A percentile compares a stretch with the other conserved stretches of the same genome.
Conservation (phyloP, 176 grass and related monocot species). For the Hyparrhenia diplandra region DNA sequence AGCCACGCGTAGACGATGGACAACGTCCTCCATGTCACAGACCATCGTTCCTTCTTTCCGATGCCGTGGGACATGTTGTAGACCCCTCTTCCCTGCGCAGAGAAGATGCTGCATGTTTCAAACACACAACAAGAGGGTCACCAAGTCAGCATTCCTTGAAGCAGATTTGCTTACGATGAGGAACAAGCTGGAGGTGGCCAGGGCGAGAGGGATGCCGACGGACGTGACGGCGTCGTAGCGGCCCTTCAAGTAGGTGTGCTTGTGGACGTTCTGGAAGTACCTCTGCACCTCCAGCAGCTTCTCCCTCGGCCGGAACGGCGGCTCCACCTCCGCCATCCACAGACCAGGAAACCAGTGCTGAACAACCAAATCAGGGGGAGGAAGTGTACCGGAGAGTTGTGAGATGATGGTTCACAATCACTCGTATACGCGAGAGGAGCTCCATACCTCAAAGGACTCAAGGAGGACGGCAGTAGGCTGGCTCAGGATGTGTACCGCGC, state of each 20-base stretch:
- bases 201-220: conserved; percentile 38
- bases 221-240: conserved; percentile 35
- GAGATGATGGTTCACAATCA: background rate
- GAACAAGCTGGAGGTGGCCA: conserved; percentile 10
- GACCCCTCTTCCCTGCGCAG: conserved; percentile 25
- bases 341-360: background rate
- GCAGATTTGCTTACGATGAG: conserved; percentile 28
- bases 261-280: conserved; percentile 35
- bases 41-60: conserved; percentile 35
- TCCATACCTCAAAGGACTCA: background rate
- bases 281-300: conserved; percentile 31
- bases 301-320: conserved; percentile 33
- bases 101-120: background rate
- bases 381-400: background rate
- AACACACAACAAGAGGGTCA: no score
- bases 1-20: background rate
- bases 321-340: conserved; percentile 29
- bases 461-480: background rate
- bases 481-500: no score
- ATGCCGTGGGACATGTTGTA: conserved; percentile 39
- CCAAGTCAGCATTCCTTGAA: background rate
- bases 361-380: background rate
- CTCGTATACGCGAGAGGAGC: background rate
- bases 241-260: conserved; percentile 38
- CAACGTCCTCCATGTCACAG: background rate